Percentiles rank a stretch among this genome's conserved stretches.
Evolutionary conservation across 495 filamentous ascomycete species (phyloP).

Genomic region (Neurospora tetraspora): DNA sequence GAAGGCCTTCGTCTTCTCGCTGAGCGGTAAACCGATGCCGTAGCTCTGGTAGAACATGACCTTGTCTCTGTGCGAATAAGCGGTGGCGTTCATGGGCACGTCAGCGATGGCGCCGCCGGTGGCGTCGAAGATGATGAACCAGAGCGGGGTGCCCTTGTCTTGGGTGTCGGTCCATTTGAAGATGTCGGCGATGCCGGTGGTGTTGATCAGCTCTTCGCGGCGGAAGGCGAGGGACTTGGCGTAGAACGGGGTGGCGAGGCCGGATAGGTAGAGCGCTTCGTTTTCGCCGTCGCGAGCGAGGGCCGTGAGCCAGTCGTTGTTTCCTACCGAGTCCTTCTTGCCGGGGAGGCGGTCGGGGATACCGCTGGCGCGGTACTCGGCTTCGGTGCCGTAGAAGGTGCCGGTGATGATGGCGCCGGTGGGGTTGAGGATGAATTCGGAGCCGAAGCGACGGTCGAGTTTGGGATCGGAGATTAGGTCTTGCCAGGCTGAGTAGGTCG

Average conservation of each 20-base stretch:
- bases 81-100: slow-evolving; percentile 33
- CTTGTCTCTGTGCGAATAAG: slow-evolving; percentile 51
- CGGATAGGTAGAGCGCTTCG: slow-evolving; percentile 31
- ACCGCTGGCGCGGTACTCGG: slow-evolving; percentile 37
- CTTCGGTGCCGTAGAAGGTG: slow-evolving; percentile 42
- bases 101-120: slow-evolving; percentile 44
- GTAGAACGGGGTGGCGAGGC: slow-evolving; percentile 40
- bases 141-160: slow-evolving; percentile 38
- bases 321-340: slow-evolving; percentile 22
- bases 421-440: slow-evolving; percentile 40
- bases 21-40: slow-evolving; percentile 39
- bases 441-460: slow-evolving; percentile 44
- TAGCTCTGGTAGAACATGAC: slow-evolving; percentile 51
- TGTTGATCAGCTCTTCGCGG: slow-evolving; percentile 32
- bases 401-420: slow-evolving; percentile 40
- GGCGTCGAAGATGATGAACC: slow-evolving; percentile 49
- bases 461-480: slow-evolving; percentile 38
- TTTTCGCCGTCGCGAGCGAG: slow-evolving; percentile 41
- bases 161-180: slow-evolving; percentile 42
- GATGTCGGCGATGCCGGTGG: slow-evolving; percentile 27
- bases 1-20: slow-evolving; percentile 31
- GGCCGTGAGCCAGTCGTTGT: slow-evolving; percentile 48
- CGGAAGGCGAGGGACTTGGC: slow-evolving; percentile 45
- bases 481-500: slow-evolving; percentile 31
- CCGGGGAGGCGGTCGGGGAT: slow-evolving; percentile 36